Evolutionary conservation across 169 alveolate genomes (phyloP), one percentile per base, ranked within the genome.

Genomic region (Eimeria maxima): DNA sequence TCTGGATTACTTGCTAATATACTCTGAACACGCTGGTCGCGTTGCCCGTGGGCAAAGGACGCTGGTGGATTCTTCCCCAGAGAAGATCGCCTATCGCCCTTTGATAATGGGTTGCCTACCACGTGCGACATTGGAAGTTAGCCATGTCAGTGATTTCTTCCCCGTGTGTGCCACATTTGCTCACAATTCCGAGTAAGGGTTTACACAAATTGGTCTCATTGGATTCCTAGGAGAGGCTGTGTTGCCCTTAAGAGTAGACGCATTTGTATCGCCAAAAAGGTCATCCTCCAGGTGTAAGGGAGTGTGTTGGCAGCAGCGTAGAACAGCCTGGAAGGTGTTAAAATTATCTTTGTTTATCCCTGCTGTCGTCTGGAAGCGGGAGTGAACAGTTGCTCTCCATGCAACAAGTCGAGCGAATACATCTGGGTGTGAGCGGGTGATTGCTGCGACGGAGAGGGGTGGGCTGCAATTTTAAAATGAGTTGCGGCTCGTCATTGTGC

Each of bases 131-230:
- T 20, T 57, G 27, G 69, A 74, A 44, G 95, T 95, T 60, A 88
- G 94, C 47, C 96, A 95, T 33, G 93, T 90, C 57, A 81, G 95
- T n/a, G 97, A 95, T 29, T 95, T 90, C 81, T 78, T 95, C 63
- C 97, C 97, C 29, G 93, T 95, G 20, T 95, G 96, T 50, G 96
- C 89, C 50, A 95, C 96, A 11, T 90, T 90, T 45, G 89, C 95
- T 13, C 94, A 87, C 71, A 87, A 83, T 55, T 50, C 91, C 16
- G 91, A 83, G 88, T 78, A 78, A 50, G 10, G 24, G 67, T 78
- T 33, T 38, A 47, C 6, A 7, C 50, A 27, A 27, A 5, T 22
- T 45, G n/a, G 1, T 3, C 80, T 69, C 27, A 65, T 33, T 33
- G 74, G 33, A 22, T 24, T 63, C 38, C 47, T 1, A 10, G 24